Conservation (phyloP, 2,329 filamentous ascomycete genomes). For the Paecilomyces niveus region DNA sequence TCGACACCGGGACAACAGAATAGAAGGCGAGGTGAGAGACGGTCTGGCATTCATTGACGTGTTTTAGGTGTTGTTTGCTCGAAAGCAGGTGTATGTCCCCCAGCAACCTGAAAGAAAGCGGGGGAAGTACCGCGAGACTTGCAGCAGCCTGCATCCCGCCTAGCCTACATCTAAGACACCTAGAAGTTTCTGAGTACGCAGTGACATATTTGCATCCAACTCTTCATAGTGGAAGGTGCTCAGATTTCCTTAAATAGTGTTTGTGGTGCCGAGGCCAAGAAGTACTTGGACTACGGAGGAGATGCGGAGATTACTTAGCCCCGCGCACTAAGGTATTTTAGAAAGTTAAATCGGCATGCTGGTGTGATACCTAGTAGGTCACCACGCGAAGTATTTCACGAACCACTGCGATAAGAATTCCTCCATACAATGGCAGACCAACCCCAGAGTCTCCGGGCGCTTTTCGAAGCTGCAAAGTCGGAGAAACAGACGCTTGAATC, state of each 20-base stretch:
- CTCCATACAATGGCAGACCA: slow-evolving; percentile 35
- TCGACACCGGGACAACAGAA: background rate
- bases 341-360: background rate
- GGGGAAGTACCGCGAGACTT: background rate
- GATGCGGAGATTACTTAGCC: background rate
- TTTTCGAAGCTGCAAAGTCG: slow-evolving; percentile 50
- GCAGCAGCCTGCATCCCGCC: background rate
- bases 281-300: background rate
- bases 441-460: slow-evolving; percentile 47
- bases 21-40: background rate
- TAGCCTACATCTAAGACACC: background rate
- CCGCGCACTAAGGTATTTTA: background rate
- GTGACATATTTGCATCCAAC: background rate
- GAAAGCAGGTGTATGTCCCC: background rate
- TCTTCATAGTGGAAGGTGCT: background rate
- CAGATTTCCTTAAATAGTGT: background rate
- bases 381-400: slow-evolving; percentile 9
- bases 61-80: background rate
- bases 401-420: background rate
- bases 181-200: background rate
- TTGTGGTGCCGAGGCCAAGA: background rate
- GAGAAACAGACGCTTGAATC: slow-evolving; percentile 53
- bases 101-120: background rate
- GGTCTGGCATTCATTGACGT: background rate
- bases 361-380: background rate